Base-by-base conservation (phyloP, 306 rosid genomes). In the Gleditsia sinensis region DNA sequence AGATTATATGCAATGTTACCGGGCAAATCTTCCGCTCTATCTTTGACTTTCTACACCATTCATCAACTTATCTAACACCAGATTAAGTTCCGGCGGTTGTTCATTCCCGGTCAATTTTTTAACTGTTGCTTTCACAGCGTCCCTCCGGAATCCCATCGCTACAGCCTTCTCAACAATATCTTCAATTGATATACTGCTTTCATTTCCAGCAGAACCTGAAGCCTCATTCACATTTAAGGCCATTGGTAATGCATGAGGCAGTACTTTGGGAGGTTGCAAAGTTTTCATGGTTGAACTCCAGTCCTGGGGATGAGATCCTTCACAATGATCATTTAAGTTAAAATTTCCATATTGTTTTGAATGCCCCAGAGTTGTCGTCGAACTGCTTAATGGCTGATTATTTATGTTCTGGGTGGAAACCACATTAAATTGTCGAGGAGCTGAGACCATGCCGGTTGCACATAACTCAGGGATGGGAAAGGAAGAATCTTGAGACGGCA, bases 91-190 rank as follows among this genome's bases (percentile, higher is more conserved):
- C 64, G 77, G 81, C 2, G 85, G 27, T 72, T 74, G 83, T 71
- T 82, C 85, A 69, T 78, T 77, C 77, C 80, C 81, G 0, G 83
- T 53, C 81, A 83, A 69, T 75, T 80, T 86, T 75, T 55, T 80
- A 59, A 80, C 86, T 14, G 85, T 64, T 24, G 67, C 48, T 36
- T 36, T 61, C 67, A 85, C 89, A 25, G 49, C 6, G 72, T 82
- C 86, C 69, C 87, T 82, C 57, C 81, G 78, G 51, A 85, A 85
- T 70, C 89, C 87, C 87, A 85, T 85, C 3, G 75, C 79, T 7
- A 82, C 89, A 53, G 81, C 82, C 45, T 80, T 66, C n/a, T 79
- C 83, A 69, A 80, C 33, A 73, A 79, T 83, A 64, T 80, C 86
- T 46, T 80, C 77, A 8, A 39, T 9, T 34, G 81, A 72, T 27